Evolutionary conservation across 805 yeast species (phyloP).

Genomic region (Scheffersomyces spartinae): DNA sequence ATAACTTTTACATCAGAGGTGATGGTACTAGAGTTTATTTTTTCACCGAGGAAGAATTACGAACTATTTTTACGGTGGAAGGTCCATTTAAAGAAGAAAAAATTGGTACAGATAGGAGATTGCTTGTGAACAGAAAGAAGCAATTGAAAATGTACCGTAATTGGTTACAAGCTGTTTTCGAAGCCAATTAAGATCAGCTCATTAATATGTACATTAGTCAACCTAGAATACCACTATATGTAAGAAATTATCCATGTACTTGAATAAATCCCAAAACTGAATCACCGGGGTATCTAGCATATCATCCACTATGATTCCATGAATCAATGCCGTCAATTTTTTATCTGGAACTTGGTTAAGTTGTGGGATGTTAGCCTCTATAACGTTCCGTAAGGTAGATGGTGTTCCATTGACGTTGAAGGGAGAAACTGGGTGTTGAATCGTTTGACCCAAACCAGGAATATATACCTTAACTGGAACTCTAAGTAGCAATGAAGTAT

Average conservation of each 20-base stretch:
- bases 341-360: too few species aligned
- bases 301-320: constrained; percentile 17
- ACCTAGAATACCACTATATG: constrained; percentile 13
- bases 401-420: too few species aligned
- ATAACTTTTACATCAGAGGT: constrained; percentile 91
- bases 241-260: constrained; percentile 24
- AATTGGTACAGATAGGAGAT: constrained; percentile 83
- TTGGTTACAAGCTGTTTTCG: constrained; percentile 92
- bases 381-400: too few species aligned
- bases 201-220: constrained; percentile 1
- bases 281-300: constrained; percentile 8
- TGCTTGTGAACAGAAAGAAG: constrained; percentile 85
- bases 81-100: constrained; percentile 53
- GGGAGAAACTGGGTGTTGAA: too few species aligned
- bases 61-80: constrained; percentile 51
- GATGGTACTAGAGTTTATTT: constrained; percentile 97
- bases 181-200: constrained; percentile 6
- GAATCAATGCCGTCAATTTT: constrained; percentile 12
- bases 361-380: too few species aligned
- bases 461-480: constrained; percentile 40
- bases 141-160: constrained; percentile 91
- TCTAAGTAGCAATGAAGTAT: constrained; percentile 13
- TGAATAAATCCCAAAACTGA: constrained; percentile 23
- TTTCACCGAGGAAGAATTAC: constrained; percentile 87
- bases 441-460: constrained; percentile 23